Evolutionary conservation across 441 rosid genomes (phyloP).

Genomic region (Biscutella laevigata): DNA sequence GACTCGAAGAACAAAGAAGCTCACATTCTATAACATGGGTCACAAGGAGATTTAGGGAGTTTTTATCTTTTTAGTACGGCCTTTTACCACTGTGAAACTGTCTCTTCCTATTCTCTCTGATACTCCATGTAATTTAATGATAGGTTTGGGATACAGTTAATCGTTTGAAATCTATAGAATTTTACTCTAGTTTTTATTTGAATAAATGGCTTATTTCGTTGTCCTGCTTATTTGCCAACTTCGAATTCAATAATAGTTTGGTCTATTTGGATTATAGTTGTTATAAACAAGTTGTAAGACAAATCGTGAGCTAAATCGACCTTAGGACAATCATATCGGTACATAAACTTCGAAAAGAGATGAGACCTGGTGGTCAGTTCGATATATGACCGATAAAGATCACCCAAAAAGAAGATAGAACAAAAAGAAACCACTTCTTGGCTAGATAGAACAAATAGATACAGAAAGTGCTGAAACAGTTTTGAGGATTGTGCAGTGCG

Average conservation of each 20-base stretch:
- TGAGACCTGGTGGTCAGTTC: background rate
- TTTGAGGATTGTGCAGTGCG: background rate
- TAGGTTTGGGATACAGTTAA: constrained; percentile 12
- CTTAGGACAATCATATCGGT: background rate
- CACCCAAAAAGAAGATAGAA: background rate
- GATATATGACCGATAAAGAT: background rate
- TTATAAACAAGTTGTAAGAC: background rate
- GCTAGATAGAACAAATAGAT: background rate
- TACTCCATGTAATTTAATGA: background rate
- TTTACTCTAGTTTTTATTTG: background rate
- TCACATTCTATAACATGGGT: constrained; percentile 3
- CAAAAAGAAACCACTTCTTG: background rate
- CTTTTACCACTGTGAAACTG: constrained; percentile 9
- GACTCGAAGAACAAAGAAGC: background rate
- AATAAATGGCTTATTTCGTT: background rate
- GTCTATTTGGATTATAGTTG: background rate
- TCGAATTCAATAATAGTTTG: too few relatives aligned
- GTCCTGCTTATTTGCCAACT: background rate
- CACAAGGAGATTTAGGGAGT: constrained; percentile 9
- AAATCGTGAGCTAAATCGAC: background rate
- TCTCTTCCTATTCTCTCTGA: background rate
- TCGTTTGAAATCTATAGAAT: background rate
- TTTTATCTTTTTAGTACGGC: constrained; percentile 5
- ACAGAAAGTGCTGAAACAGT: background rate
- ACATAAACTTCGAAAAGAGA: background rate